phyloP scores from a whole-genome alignment of 73 alveolate genomes.

The Durusdinium trenchii region DNA sequence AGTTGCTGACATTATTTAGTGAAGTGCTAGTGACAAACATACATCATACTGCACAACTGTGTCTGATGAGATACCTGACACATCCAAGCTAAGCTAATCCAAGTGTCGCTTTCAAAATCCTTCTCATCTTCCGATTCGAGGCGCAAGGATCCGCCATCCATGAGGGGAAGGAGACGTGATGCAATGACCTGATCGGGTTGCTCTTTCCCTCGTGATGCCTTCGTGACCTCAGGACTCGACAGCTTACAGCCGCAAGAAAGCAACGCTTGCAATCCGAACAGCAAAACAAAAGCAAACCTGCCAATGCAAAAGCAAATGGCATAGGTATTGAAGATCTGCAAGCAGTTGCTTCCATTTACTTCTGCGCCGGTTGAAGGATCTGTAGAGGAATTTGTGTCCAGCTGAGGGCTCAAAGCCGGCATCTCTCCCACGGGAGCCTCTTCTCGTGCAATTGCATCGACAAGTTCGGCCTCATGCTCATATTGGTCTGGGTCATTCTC shows the following conservation, averaged over 20 bases:
- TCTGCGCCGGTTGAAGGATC: conserved; percentile 45
- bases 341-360: background rate
- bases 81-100: background rate
- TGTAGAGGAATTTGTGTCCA: background rate
- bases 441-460: background rate
- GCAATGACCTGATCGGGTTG: background rate
- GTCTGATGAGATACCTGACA: background rate
- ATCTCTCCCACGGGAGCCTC: background rate
- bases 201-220: background rate
- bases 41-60: background rate
- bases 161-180: background rate
- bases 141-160: background rate
- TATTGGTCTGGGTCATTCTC: conserved; percentile 58
- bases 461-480: background rate
- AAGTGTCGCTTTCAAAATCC: background rate
- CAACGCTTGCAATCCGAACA: background rate
- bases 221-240: background rate
- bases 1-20: background rate
- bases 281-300: background rate
- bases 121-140: background rate
- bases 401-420: background rate
- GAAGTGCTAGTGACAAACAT: background rate
- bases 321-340: background rate
- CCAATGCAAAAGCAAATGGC: background rate
- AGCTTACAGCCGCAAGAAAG: background rate